These are phyloP conservation scores for Neophaeococcomyces aloes DNA, from an alignment of 2,329 filamentous ascomycete species.

Conservation along the genomic window DNA sequence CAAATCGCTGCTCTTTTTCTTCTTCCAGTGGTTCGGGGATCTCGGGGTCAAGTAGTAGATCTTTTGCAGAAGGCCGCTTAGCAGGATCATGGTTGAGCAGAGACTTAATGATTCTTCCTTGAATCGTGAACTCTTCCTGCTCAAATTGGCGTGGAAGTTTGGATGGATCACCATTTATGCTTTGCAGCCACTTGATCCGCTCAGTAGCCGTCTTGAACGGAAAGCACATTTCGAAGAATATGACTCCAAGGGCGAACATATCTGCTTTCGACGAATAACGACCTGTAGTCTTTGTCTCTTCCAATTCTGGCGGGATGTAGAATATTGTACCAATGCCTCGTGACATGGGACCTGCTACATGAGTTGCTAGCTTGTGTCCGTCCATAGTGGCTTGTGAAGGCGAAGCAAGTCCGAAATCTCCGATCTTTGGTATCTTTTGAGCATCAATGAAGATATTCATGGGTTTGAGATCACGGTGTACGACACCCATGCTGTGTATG, in stretches of 20 bases:
- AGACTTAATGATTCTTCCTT: slow-evolving; percentile 67
- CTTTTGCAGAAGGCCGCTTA: slow-evolving; percentile 68
- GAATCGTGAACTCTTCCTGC: slow-evolving; percentile 12
- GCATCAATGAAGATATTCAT: slow-evolving; percentile 96
- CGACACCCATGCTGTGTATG: slow-evolving; percentile 82
- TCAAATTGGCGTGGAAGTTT: slow-evolving; percentile 63
- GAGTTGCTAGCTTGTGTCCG: slow-evolving; percentile 30
- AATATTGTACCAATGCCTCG: slow-evolving; percentile 63
- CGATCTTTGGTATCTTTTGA: slow-evolving; percentile 83
- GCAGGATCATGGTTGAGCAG: slow-evolving; percentile 73
- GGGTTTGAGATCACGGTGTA: slow-evolving; percentile 91
- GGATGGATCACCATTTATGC: slow-evolving; percentile 52
- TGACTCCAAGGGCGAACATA: slow-evolving; percentile 95
- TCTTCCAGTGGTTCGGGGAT: slow-evolving; percentile 87
- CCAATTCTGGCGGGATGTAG: slow-evolving; percentile 84
- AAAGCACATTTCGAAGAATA: slow-evolving; percentile 95
- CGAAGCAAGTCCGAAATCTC: slow-evolving; percentile 90
- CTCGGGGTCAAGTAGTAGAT: slow-evolving; percentile 74
- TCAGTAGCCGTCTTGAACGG: slow-evolving; percentile 53
- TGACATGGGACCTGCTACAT: slow-evolving; percentile 40
- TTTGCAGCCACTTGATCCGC: slow-evolving; percentile 49
- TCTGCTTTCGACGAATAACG: slow-evolving; percentile 91
- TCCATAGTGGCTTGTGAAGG: slow-evolving; percentile 41
- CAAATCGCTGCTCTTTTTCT: slow-evolving; percentile 73
- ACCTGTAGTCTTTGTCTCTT: slow-evolving; percentile 52